Evolutionary conservation across 148 eudicot genomes (phyloP), one percentile per base, ranked within the genome.

Genomic region (Rhododendron mucronatum): DNA sequence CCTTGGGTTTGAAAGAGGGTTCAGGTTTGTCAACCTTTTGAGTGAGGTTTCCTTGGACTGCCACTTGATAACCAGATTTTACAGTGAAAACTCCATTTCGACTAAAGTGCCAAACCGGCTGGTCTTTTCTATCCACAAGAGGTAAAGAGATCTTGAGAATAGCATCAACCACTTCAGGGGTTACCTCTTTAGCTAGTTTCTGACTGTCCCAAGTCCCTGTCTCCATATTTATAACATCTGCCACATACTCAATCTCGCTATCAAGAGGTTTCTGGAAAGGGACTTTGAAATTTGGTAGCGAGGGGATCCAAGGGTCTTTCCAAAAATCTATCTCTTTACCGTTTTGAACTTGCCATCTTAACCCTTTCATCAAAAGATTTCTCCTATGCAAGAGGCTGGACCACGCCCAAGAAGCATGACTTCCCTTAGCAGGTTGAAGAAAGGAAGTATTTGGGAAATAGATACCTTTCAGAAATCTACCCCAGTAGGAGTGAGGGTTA

Each of bases 11-110:
- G 7, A 57, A 57, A 1, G 63, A 57, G 0, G 63, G 5, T 4
- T 5, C 6, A 5, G 63, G 63, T 5, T 4, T 57, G 1, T 3
- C 7, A 3, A 3, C 0, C 1, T 57, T 18, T 16, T 57, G 7
- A 0, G 1, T 0, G 47, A 45, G 47, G 0, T 16, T 3, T 0
- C 13, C 53, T 9, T 11, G 12, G 10, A 2, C 2, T 0, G 63
- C 23, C 1, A 53, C 1, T 0, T 4, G 23, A 16, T 57, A 57
- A 4, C 63, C 63, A 4, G 63, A 57, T 5, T 57, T 57, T 1
- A 57, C 63, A 8, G 23, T 4, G 16, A 16, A 57, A 0, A 3
- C 0, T 0, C 63, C 63, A 3, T 16, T 57, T 1, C 4, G 1
- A 1, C 16, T 4, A 1, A 5, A 18, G 6, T 57, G 63, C 23